Conservation (phyloP, 352 stramenopile species). For the Elongisporangium prolatum region DNA sequence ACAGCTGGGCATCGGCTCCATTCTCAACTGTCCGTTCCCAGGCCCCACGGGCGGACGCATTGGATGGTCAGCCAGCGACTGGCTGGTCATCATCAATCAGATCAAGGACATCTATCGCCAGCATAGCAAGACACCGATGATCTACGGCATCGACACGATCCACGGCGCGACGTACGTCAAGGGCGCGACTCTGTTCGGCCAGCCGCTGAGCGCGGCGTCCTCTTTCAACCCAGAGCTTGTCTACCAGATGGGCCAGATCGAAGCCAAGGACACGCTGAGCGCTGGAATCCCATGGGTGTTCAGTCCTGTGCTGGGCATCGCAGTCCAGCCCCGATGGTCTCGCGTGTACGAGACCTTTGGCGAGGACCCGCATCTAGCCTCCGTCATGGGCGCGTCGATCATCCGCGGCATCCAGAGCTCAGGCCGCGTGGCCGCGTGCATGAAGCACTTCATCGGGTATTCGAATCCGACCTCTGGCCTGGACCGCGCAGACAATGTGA, state of each 20-base stretch:
- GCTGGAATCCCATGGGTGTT: constrained; percentile 92
- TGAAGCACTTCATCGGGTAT: constrained; percentile 89
- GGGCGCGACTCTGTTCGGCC: constrained; percentile 75
- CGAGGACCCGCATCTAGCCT: constrained; percentile 81
- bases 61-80: constrained; percentile 71
- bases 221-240: constrained; percentile 86
- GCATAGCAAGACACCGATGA: constrained; percentile 53
- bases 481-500: constrained; percentile 66
- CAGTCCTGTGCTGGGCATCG: constrained; percentile 81
- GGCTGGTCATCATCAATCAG: constrained; percentile 44
- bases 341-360: constrained; percentile 93
- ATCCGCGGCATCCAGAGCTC: constrained; percentile 81
- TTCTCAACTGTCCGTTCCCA: constrained; percentile 79
- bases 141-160: constrained; percentile 89
- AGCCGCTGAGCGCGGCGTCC: constrained; percentile 85
- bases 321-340: constrained; percentile 80
- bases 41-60: constrained; percentile 38
- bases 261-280: constrained; percentile 80
- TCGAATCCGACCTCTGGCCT: constrained; percentile 60
- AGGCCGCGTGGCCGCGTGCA: constrained; percentile 65
- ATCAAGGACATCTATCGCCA: constrained; percentile 73
- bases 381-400: constrained; percentile 59
- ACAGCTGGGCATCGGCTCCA: constrained; percentile 74
- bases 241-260: constrained; percentile 61
- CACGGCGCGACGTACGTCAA: constrained; percentile 89